A percentile compares a stretch with the other conserved stretches of the same genome.
These are phyloP conservation scores for Agrostemma githago DNA, from an alignment of 148 eudicot genomes.

Conservation along the genomic window DNA sequence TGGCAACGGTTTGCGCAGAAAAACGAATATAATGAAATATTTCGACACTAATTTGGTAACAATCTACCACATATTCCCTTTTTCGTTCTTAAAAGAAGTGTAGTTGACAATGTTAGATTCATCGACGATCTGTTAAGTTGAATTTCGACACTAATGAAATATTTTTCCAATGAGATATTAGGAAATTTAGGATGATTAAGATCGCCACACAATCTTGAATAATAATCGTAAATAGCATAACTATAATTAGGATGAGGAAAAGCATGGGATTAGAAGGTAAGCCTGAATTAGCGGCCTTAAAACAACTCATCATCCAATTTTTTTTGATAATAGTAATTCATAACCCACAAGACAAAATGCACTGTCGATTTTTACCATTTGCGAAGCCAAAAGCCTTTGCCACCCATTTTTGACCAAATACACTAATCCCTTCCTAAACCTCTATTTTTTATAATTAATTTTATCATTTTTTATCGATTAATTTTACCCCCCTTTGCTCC, in stretches of 20 bases:
- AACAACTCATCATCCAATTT: conserved; percentile 22
- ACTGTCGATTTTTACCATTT: conserved; percentile 18
- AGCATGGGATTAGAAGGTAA: conserved; percentile 20
- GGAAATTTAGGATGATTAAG: background rate
- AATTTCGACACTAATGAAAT: background rate
- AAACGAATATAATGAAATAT: too few relatives aligned
- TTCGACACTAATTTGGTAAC: background rate
- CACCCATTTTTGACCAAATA: conserved; percentile 8
- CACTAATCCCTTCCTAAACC: conserved; percentile 29
- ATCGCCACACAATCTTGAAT: background rate
- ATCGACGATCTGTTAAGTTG: too few relatives aligned
- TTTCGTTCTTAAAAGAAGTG: too few relatives aligned
- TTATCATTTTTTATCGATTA: conserved; percentile 4
- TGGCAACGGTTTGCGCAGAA: too few relatives aligned
- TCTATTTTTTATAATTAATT: background rate
- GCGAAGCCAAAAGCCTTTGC: conserved; percentile 23
- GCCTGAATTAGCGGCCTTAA: conserved; percentile 20
- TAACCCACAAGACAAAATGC: conserved; percentile 9
- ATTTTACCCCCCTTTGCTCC: conserved; percentile 11
- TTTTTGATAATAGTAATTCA: background rate
- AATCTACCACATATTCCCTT: too few relatives aligned
- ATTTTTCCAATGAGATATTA: background rate
- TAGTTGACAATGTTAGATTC: too few relatives aligned
- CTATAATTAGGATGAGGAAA: conserved; percentile 24
- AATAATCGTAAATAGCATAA: background rate